Evolutionary conservation across 441 rosid species (phyloP), one percentile per base, ranked within the genome.

Genomic region (Syzygium syzygioides): DNA sequence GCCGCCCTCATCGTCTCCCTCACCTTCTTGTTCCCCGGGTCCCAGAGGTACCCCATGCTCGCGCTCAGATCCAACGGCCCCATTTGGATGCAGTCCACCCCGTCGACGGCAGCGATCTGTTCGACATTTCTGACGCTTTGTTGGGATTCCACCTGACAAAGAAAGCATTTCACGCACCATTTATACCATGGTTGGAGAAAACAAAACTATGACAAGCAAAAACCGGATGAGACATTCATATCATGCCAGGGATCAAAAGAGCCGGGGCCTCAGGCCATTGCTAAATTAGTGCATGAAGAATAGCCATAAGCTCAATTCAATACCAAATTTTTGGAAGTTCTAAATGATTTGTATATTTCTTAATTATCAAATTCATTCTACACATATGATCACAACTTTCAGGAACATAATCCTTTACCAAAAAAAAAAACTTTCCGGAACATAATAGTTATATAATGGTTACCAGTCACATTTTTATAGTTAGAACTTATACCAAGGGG

Each of bases 21-120:
- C 76, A 95, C 99, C 92, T 97, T 98, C 98, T 92, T 94, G 87
- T 98, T 95, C 80, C 99, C 99, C 1, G 99, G 99, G 88, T 98
- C 99, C 98, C 97, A 95, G 86, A 98, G 71, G 53, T 95, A 98
- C 37, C 99, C 99, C 93, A 97, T 80, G 89, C 97, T 96, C 2
- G 96, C 99, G 86, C 99, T 97, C 45, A 98, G 93, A 93, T 97
- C 99, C 94, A 98, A 92, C 66, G 98, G 99, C 50, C 99, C 99
- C 96, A 98, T 97, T 87, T 96, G 98, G 57, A 98, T 91, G 91
- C 99, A 97, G 91, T 96, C 99, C 4, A 98, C 98, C 45, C 99
- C 99, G 18, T 95, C 96, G 10, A 96, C 96, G 55, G 93, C 96
- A 6, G 97, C 96, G 87, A 98, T 98, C 57, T 98, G 97, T 28